A percentile compares a stretch with the other conserved stretches of the same genome.
Conservation (phyloP, 192 early-diverging fungal species). For the Endogone sp. region DNA sequence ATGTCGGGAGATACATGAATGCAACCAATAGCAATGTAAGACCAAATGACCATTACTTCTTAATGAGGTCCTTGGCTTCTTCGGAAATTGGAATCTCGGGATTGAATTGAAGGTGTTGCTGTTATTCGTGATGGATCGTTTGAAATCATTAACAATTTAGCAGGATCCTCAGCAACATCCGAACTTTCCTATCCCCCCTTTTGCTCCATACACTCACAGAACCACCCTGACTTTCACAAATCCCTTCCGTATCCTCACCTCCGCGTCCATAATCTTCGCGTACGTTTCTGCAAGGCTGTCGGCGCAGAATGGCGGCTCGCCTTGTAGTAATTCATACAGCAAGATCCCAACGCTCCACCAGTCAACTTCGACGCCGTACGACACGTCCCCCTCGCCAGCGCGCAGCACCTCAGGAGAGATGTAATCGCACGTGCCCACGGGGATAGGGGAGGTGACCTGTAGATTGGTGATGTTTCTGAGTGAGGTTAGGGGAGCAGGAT, state of each 20-base stretch:
- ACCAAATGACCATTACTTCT: constrained; percentile 14
- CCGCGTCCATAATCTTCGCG: constrained; percentile 77
- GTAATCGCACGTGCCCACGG: constrained; percentile 81
- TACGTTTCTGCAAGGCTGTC: constrained; percentile 85
- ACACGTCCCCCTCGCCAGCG: constrained; percentile 68
- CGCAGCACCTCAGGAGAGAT: constrained; percentile 94
- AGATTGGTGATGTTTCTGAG: background rate
- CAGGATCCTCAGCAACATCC: too few species aligned
- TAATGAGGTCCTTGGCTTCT: constrained; percentile 69
- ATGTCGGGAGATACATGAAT: too few species aligned
- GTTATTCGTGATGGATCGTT: too few species aligned
- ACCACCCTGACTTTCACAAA: too few species aligned
- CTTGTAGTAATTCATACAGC: constrained; percentile 80
- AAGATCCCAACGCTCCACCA: constrained; percentile 89
- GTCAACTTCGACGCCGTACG: constrained; percentile 77
- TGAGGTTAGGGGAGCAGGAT: too few species aligned
- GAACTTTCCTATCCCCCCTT: too few species aligned
- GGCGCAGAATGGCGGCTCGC: constrained; percentile 85
- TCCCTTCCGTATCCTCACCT: constrained; percentile 39
- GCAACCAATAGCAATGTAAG: too few species aligned
- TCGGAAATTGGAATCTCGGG: constrained; percentile 51
- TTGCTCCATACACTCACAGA: too few species aligned
- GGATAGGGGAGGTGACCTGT: constrained; percentile 57
- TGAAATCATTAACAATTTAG: too few species aligned
- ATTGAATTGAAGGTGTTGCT: constrained; percentile 15